Evolutionary conservation across 2,329 filamentous ascomycete genomes (phyloP).

Genomic region (Chaetothyriales sp.): DNA sequence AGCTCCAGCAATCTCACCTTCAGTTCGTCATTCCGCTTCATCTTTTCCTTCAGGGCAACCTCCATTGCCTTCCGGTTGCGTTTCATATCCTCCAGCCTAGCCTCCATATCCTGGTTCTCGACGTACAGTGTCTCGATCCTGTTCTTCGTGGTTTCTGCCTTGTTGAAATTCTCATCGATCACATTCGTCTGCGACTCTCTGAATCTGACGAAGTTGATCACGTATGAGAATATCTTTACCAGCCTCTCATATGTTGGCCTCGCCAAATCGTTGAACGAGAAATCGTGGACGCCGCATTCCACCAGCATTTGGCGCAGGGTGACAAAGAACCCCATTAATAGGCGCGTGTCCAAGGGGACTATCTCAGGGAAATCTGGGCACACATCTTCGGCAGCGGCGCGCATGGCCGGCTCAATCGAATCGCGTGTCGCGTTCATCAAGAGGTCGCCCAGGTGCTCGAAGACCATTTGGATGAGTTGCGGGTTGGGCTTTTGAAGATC

Average conservation of each 20-base stretch:
- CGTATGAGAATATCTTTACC: conserved; percentile 89
- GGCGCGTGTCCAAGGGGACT: conserved; percentile 72
- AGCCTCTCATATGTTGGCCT: conserved; percentile 80
- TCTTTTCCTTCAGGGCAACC: conserved; percentile 68
- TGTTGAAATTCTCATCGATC: conserved; percentile 90
- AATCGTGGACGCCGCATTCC: conserved; percentile 83
- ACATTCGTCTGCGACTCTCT: conserved; percentile 79
- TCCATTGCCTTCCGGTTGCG: conserved; percentile 70
- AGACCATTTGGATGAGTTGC: conserved; percentile 88
- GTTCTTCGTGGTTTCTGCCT: conserved; percentile 69
- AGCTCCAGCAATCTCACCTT: conserved; percentile 72
- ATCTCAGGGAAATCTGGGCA: conserved; percentile 74
- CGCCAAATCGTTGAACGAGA: conserved; percentile 83
- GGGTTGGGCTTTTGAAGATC: conserved; percentile 92
- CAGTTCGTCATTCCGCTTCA: conserved; percentile 70
- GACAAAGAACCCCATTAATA: conserved; percentile 91
- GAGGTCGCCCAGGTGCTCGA: conserved; percentile 93
- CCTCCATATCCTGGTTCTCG: conserved; percentile 79
- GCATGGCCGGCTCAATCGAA: conserved; percentile 89
- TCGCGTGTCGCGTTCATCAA: conserved; percentile 88
- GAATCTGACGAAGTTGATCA: conserved; percentile 98
- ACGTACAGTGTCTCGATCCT: conserved; percentile 74
- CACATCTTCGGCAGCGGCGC: conserved; percentile 70
- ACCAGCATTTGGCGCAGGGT: conserved; percentile 64
- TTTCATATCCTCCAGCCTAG: conserved; percentile 65